Conservation (phyloP, 768 basidiomycete genomes). For the Russula dissimulans region DNA sequence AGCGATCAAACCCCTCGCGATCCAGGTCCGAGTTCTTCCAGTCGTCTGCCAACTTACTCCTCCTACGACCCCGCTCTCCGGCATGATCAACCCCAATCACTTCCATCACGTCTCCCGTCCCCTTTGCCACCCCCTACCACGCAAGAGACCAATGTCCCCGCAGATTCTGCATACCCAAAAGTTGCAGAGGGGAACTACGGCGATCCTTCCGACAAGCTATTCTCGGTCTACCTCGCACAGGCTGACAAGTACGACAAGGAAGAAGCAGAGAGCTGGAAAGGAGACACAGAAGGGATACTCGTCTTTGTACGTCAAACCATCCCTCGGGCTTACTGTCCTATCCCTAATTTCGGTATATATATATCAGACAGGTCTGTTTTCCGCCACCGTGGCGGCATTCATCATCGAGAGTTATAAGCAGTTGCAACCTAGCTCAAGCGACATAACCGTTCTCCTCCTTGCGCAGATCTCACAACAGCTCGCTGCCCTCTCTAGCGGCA, state of each 20-base stretch:
- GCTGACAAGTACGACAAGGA: conserved; percentile 15
- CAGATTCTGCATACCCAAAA: not conserved
- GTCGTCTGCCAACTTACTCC: conserved; percentile 6
- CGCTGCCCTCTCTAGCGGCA: conserved; percentile 1
- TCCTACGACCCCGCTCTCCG: not conserved
- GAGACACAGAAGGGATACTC: conserved; percentile 19
- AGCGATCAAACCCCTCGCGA: not conserved
- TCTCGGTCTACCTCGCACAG: conserved; percentile 16
- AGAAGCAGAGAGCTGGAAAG: conserved; percentile 18
- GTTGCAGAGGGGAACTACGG: conserved; percentile 3
- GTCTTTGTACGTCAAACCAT: conserved; percentile 15
- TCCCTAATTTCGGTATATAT: not conserved
- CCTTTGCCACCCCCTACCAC: not conserved
- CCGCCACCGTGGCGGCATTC: conserved; percentile 22
- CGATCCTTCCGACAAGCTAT: conserved; percentile 10
- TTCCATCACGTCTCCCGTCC: not conserved
- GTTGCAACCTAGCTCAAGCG: conserved; percentile 13
- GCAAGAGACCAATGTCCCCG: not conserved
- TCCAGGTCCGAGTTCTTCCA: not conserved
- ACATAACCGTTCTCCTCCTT: conserved; percentile 10
- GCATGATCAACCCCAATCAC: not conserved
- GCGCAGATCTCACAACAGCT: conserved; percentile 17
- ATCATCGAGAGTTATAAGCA: conserved; percentile 20
- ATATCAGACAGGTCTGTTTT: conserved; percentile 23
- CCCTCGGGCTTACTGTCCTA: not conserved